Evolutionary conservation across 805 yeast genomes (phyloP).

Genomic region (Kazachstania psychrophila): DNA sequence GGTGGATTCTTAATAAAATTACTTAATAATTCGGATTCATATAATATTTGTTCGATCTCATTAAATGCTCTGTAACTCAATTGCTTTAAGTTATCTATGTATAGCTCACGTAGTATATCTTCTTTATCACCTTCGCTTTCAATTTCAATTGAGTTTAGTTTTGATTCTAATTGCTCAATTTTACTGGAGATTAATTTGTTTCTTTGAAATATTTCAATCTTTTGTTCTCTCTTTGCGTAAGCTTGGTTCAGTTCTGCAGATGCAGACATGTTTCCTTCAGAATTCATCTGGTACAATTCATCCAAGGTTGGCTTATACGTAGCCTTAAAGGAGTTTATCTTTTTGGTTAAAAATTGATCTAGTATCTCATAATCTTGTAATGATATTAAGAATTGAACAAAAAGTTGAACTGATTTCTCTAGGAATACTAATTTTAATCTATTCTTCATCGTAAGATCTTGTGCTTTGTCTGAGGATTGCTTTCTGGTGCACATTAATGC

Average conservation of each 20-base stretch:
- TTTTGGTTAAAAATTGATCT: slow-evolving; percentile 30
- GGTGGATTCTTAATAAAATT: slow-evolving; percentile 30
- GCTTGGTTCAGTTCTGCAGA: slow-evolving; percentile 7
- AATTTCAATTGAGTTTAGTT: slow-evolving; percentile 24
- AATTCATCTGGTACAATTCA: slow-evolving; percentile 14
- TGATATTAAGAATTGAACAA: slow-evolving; percentile 38
- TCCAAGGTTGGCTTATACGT: slow-evolving; percentile 34
- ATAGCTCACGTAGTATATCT: slow-evolving; percentile 48
- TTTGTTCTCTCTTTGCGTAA: slow-evolving; percentile 51
- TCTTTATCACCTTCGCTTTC: slow-evolving; percentile 55
- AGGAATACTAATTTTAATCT: slow-evolving; percentile 30
- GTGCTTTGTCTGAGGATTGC: slow-evolving; percentile 14
- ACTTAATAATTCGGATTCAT: slow-evolving; percentile 59
- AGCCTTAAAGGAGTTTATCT: slow-evolving; percentile 34
- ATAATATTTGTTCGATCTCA: slow-evolving; percentile 45
- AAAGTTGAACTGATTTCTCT: slow-evolving; percentile 36
- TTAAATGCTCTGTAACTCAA: slow-evolving; percentile 46
- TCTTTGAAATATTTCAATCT: slow-evolving; percentile 56
- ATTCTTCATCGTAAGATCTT: slow-evolving; percentile 11
- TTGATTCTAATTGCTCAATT: slow-evolving; percentile 33
- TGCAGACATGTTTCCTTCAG: not conserved
- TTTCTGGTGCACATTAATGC: slow-evolving; percentile 33
- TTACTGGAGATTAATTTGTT: slow-evolving; percentile 46
- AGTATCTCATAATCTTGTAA: slow-evolving; percentile 40
- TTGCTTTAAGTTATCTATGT: slow-evolving; percentile 45